Conservation (phyloP, 164 flowering plant genomes). For the Cinnamomum micranthum region DNA sequence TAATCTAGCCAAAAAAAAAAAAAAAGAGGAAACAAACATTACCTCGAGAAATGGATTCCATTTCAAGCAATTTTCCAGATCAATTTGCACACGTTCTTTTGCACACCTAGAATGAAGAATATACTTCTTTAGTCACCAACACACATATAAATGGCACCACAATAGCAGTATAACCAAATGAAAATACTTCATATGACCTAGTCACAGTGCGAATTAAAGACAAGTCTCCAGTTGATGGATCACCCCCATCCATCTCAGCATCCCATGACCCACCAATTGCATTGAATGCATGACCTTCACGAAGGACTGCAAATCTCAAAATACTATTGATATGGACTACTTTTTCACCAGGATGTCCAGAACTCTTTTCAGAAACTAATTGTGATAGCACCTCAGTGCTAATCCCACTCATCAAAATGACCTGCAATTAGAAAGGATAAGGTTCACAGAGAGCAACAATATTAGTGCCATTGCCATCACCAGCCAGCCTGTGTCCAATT, state of each 20-base stretch:
- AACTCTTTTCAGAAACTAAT: slow-evolving; percentile 60
- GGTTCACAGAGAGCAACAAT: not conserved
- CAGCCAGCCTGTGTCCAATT: too few relatives aligned
- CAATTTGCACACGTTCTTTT: slow-evolving; percentile 58
- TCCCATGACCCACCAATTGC: slow-evolving; percentile 88
- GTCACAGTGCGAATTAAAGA: slow-evolving; percentile 55
- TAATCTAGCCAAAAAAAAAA: not conserved
- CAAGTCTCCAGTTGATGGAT: slow-evolving; percentile 57
- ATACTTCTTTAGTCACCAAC: not conserved
- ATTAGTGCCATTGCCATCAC: too few relatives aligned
- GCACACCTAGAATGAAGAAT: slow-evolving; percentile 41
- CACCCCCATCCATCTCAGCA: slow-evolving; percentile 51
- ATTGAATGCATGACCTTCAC: slow-evolving; percentile 52
- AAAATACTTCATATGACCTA: slow-evolving; percentile 35
- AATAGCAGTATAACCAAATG: not conserved
- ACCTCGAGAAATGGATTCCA: slow-evolving; percentile 98
- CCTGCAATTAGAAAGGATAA: slow-evolving; percentile 28
- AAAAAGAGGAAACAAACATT: not conserved
- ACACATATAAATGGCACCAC: not conserved
- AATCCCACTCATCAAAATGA: slow-evolving; percentile 90
- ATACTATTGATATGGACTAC: slow-evolving; percentile 65
- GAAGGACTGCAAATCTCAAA: slow-evolving; percentile 73
- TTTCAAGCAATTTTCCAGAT: slow-evolving; percentile 56
- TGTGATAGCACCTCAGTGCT: slow-evolving; percentile 70
- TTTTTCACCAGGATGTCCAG: slow-evolving; percentile 39